phyloP scores from a whole-genome alignment of 495 filamentous ascomycete genomes.

The Parmelia sp. region DNA sequence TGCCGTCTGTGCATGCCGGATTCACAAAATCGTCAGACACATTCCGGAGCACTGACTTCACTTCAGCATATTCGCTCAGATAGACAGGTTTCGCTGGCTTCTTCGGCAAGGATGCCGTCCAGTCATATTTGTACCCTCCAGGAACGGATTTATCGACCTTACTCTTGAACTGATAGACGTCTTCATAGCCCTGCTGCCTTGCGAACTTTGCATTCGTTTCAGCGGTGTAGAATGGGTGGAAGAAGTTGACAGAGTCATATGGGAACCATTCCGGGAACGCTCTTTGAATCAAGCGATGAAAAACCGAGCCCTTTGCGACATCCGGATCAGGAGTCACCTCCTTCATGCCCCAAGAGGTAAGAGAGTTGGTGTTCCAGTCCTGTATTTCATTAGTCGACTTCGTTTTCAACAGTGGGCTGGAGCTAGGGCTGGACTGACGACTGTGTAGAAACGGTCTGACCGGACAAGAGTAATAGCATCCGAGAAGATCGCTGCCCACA shows the following conservation, averaged over 20 bases:
- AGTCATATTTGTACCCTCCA: background rate
- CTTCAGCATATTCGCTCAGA: conserved; percentile 18
- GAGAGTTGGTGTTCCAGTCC: conserved; percentile 25
- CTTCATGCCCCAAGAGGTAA: conserved; percentile 29
- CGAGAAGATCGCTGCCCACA: conserved; percentile 24
- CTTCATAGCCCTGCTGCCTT: conserved; percentile 16
- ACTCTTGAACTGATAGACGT: background rate
- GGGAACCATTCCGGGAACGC: conserved; percentile 31
- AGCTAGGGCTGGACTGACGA: background rate
- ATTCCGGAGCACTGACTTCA: conserved; percentile 16
- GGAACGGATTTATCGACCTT: background rate
- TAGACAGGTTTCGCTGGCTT: conserved; percentile 22
- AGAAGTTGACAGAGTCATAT: conserved; percentile 29
- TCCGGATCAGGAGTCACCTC: conserved; percentile 29
- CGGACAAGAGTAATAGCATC: conserved; percentile 26
- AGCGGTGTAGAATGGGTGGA: conserved; percentile 31
- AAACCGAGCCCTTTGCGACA: conserved; percentile 24
- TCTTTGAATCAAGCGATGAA: conserved; percentile 29
- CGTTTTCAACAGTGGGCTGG: background rate
- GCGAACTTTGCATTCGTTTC: conserved; percentile 29
- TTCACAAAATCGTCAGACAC: conserved; percentile 17
- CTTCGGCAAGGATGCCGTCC: background rate
- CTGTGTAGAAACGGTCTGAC: conserved; percentile 26
- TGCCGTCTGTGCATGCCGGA: conserved; percentile 17
- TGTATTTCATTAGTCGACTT: background rate